phyloP scores from a whole-genome alignment of 495 filamentous ascomycete species.

The Pyrenopolyporus hunteri region DNA sequence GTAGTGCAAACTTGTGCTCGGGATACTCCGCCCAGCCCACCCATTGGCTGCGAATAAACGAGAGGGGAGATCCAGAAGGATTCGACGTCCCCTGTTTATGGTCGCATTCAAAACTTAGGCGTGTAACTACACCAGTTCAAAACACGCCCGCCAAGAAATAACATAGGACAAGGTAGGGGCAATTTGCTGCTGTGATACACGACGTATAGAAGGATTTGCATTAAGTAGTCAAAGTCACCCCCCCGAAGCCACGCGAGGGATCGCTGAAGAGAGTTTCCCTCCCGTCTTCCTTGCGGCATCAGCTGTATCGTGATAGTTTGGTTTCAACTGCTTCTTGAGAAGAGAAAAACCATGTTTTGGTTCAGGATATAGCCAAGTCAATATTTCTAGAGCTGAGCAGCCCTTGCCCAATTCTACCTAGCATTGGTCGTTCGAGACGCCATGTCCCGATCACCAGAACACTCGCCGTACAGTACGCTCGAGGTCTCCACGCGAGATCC shows the following conservation, averaged over 20 bases:
- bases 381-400: constrained; percentile 22
- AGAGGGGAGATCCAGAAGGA: constrained; percentile 26
- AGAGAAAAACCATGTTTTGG: constrained; percentile 15
- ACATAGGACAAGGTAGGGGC: constrained; percentile 13
- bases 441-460: constrained; percentile 20
- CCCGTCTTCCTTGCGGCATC: constrained; percentile 6
- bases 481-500: constrained; percentile 29
- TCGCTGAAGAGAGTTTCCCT: constrained; percentile 14
- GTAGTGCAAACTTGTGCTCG: not conserved
- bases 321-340: constrained; percentile 2
- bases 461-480: constrained; percentile 30
- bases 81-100: constrained; percentile 15
- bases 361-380: constrained; percentile 1
- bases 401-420: constrained; percentile 3
- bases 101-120: constrained; percentile 24
- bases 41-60: constrained; percentile 16
- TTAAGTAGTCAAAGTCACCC: constrained; percentile 13
- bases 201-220: constrained; percentile 20
- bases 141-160: constrained; percentile 18
- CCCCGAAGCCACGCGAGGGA: constrained; percentile 1
- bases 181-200: constrained; percentile 9
- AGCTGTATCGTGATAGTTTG: constrained; percentile 15
- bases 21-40: constrained; percentile 13
- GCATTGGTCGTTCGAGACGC: constrained; percentile 19
- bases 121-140: constrained; percentile 22